Evolutionary conservation across 2,329 filamentous ascomycete genomes (phyloP).

Genomic region (Elsinoe necatrix): DNA sequence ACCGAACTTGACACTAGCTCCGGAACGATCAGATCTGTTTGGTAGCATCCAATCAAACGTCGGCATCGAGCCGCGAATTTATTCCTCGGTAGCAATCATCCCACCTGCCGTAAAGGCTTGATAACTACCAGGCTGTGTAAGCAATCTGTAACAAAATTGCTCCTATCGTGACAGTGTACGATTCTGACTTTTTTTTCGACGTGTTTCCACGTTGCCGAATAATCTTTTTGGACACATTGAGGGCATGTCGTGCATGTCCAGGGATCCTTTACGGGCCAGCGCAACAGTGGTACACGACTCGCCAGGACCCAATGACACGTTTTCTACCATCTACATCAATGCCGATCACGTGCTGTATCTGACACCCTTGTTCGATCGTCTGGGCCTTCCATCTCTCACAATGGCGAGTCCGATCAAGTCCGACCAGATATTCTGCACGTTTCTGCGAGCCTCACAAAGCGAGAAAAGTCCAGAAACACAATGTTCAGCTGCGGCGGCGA

Average conservation of each 20-base stretch:
- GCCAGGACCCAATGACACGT: not conserved
- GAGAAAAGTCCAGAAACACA: not conserved
- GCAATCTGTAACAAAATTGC: not conserved
- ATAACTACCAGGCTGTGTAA: not conserved
- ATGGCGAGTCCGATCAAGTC: not conserved
- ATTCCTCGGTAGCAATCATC: not conserved
- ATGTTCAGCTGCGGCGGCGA: not conserved
- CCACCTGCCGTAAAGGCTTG: constrained; percentile 3
- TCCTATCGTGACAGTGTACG: not conserved
- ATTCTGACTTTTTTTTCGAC: not conserved
- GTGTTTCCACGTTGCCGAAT: not conserved
- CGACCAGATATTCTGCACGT: not conserved
- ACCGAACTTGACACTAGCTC: not conserved
- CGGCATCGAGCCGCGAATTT: constrained; percentile 4
- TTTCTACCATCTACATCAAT: not conserved
- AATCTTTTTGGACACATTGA: not conserved
- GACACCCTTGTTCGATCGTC: not conserved
- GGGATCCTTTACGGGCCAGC: not conserved
- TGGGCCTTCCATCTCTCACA: not conserved
- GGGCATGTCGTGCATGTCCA: not conserved
- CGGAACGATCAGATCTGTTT: constrained; percentile 11
- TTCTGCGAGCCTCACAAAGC: not conserved
- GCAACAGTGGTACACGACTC: not conserved
- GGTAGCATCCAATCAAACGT: constrained; percentile 5
- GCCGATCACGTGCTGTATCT: not conserved